Conservation (phyloP, 2,329 filamentous ascomycete species). For the Colletotrichum salicis region DNA sequence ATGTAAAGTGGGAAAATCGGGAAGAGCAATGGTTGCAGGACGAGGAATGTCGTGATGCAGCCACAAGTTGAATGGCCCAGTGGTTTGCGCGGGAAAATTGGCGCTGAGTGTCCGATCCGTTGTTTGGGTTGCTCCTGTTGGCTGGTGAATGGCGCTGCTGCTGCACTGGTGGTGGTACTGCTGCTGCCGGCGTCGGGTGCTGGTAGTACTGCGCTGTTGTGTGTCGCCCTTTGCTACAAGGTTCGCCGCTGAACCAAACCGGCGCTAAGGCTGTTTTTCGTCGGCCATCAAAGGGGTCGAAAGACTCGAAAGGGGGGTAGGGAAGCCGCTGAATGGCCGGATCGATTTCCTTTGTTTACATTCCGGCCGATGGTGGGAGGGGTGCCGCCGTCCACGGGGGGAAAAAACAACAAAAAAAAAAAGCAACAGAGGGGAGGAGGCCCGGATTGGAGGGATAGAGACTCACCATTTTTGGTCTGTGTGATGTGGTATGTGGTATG, state of each 20-base stretch:
- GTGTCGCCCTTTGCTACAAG: constrained; percentile 16
- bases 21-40: neutral
- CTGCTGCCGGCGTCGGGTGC: neutral
- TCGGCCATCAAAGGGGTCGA: constrained; percentile 2
- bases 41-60: constrained; percentile 25
- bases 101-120: constrained; percentile 8
- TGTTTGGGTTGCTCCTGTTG: constrained; percentile 35
- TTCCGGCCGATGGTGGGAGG: constrained; percentile 14
- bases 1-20: neutral
- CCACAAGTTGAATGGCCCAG: neutral
- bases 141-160: constrained; percentile 32
- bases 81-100: neutral
- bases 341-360: constrained; percentile 35
- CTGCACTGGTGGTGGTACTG: neutral
- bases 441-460: neutral
- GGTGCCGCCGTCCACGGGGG: neutral
- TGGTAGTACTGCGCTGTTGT: neutral
- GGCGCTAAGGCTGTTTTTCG: constrained; percentile 26
- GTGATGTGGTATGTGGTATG: constrained; percentile 12
- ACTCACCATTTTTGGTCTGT: constrained; percentile 50
- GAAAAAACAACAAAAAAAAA: constrained; percentile 31
- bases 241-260: constrained; percentile 30
- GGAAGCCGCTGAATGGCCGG: constrained; percentile 24
- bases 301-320: neutral
- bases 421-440: constrained; percentile 8